Percentiles rank a stretch among this genome's conserved stretches.
Evolutionary conservation across 345 rosid genomes (phyloP).

Genomic region (Brassica juncea): DNA sequence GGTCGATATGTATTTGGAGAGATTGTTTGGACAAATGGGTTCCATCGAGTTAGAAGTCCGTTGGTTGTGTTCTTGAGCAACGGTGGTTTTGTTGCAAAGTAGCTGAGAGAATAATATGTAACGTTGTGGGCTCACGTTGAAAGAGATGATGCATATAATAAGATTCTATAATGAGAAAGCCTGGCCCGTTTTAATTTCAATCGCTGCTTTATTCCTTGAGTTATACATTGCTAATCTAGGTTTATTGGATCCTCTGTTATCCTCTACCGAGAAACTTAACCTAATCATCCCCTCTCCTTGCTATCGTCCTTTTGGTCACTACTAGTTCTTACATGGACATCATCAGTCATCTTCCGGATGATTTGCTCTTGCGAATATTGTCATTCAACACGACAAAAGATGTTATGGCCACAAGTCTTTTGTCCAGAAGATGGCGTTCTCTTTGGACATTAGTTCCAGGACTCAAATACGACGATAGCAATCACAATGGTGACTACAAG

Average conservation of each 20-base stretch:
- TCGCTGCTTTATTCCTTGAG: background rate
- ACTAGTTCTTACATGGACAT: constrained; percentile 1
- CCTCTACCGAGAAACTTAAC: too few relatives aligned
- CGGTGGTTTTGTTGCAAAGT: background rate
- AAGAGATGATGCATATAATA: too few relatives aligned
- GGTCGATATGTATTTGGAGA: constrained; percentile 70
- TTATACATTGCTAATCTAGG: background rate
- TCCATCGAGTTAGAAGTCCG: constrained; percentile 65
- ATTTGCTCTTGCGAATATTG: background rate
- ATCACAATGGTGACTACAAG: too few relatives aligned
- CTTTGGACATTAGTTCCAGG: too few relatives aligned
- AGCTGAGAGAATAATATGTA: background rate
- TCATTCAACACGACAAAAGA: too few relatives aligned
- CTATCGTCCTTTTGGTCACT: too few relatives aligned
- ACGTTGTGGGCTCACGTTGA: too few relatives aligned
- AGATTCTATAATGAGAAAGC: background rate
- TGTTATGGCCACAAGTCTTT: too few relatives aligned
- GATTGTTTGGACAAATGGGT: constrained; percentile 62
- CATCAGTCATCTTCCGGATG: constrained; percentile 14
- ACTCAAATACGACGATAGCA: too few relatives aligned
- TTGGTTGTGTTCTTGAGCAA: constrained; percentile 48
- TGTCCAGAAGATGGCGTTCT: too few relatives aligned
- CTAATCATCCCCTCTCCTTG: too few relatives aligned
- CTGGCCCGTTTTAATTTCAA: background rate
- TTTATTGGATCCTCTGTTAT: background rate